Base-by-base conservation (phyloP, 164 flowering plant species). In the Piper longum region DNA sequence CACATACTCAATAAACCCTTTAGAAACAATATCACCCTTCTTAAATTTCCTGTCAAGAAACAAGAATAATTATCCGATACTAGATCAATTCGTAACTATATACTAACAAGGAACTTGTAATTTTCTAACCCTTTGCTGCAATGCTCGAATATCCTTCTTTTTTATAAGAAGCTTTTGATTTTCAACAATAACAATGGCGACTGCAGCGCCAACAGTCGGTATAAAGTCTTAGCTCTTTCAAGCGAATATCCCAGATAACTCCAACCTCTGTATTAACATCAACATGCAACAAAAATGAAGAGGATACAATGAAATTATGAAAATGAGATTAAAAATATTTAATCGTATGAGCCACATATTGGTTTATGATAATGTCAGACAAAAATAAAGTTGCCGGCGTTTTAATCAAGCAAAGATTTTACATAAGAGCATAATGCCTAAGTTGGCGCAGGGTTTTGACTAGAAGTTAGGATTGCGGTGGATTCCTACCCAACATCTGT, bases 231-330 rank as follows among this genome's bases (percentile, higher is more conserved):
- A 91, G 74, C 66, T 95, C 99, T 73, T 83, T 87, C 80, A 95
- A 68, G 59, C 87, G 83, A 62, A 89, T 85, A 72, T 95, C 99
- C 64, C 96, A 82, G 60, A 95, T 88, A 59, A 95, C 91, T 19
- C 99, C 99, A 75, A 95, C 99, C 73, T 95, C 99, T 48, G 99
- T 95, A 68, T 95, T 95, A 42, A 95, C 99, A 82, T 95, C 99
- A 82, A 87, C 91, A 97, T 63, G 57, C 14, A 60, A 14, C 7
- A 45, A 45, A n/a, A n/a, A n/a, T n/a, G n/a, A n/a, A n/a, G n/a
- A n/a, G n/a, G n/a, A n/a, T n/a, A n/a, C n/a, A 45, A 45, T 14
- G 12, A 45, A 45, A 7, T 26, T 45, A 14, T 45, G 13, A 45
- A 57, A 57, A 18, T 7, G 4, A 4, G 59, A 18, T 12, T 57